Percentiles rank a stretch among this genome's conserved stretches.
Evolutionary conservation across 176 grass and related monocot genomes (phyloP).

Genomic region (Raddia guianensis): DNA sequence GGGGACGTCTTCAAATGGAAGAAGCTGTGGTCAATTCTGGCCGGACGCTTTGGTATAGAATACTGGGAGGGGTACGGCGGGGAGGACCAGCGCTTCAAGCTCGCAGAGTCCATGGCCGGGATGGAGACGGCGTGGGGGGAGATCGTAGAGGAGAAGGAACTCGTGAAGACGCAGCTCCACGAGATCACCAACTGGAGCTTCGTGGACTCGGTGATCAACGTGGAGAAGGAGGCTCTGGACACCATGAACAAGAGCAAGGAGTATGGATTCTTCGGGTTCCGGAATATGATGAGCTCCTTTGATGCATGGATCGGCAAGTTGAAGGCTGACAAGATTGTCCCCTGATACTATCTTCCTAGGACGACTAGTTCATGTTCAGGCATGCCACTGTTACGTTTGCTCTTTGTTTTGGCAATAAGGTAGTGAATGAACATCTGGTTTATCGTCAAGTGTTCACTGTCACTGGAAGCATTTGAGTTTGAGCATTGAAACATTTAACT

Average conservation of each 20-base stretch:
- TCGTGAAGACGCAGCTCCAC: slow-evolving; percentile 44
- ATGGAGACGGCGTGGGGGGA: slow-evolving; percentile 61
- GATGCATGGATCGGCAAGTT: slow-evolving; percentile 79
- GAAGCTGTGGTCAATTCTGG: slow-evolving; percentile 67
- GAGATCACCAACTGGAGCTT: slow-evolving; percentile 71
- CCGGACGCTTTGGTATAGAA: slow-evolving; percentile 62
- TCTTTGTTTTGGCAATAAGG: background rate
- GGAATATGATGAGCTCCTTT: slow-evolving; percentile 63
- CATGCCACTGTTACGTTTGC: background rate
- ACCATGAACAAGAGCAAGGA: slow-evolving; percentile 95
- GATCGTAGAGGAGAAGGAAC: slow-evolving; percentile 64
- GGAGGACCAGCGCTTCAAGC: slow-evolving; percentile 54
- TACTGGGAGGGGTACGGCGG: slow-evolving; percentile 59
- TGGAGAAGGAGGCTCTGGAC: slow-evolving; percentile 45
- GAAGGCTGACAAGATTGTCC: slow-evolving; percentile 66
- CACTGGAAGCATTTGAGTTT: background rate
- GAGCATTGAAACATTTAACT: background rate
- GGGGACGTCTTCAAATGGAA: slow-evolving; percentile 90
- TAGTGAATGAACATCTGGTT: slow-evolving; percentile 5
- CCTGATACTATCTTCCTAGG: slow-evolving; percentile 18
- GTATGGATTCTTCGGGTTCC: slow-evolving; percentile 75
- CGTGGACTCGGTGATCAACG: slow-evolving; percentile 40
- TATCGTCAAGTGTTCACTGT: background rate
- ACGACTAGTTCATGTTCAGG: no score
- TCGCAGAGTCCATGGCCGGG: slow-evolving; percentile 59